phyloP scores from a whole-genome alignment of 768 basidiomycete species.

The Calvatia gigantea region DNA sequence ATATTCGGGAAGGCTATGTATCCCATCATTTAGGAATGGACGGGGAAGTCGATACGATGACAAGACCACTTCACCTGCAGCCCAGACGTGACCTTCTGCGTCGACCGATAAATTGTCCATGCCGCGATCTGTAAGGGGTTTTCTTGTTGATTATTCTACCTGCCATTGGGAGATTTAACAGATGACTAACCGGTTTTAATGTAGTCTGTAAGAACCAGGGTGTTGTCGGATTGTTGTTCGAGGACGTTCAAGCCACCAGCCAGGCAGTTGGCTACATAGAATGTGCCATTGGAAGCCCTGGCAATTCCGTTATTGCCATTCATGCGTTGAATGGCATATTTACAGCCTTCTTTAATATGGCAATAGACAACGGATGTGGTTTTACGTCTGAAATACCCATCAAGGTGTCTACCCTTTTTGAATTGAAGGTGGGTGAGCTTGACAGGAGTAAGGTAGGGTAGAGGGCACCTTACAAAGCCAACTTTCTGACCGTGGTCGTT shows the following conservation, averaged over 20 bases:
- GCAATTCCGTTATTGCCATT: slow-evolving; percentile 61
- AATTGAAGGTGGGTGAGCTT: neutral
- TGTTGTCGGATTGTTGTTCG: slow-evolving; percentile 56
- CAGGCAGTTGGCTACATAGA: slow-evolving; percentile 54
- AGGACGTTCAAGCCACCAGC: slow-evolving; percentile 47
- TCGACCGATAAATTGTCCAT: slow-evolving; percentile 66
- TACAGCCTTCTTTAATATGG: slow-evolving; percentile 57
- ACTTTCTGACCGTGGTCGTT: slow-evolving; percentile 61
- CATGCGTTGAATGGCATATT: slow-evolving; percentile 49
- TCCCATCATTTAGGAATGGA: neutral
- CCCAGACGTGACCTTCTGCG: slow-evolving; percentile 57
- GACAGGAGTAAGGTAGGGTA: neutral
- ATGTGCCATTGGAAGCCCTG: slow-evolving; percentile 51
- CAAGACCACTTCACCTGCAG: slow-evolving; percentile 40
- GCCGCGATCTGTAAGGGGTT: slow-evolving; percentile 33
- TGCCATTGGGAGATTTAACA: neutral
- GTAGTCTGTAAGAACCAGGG: slow-evolving; percentile 48
- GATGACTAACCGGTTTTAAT: slow-evolving; percentile 47
- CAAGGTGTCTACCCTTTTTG: slow-evolving; percentile 23
- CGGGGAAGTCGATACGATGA: neutral
- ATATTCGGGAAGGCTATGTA: slow-evolving; percentile 40
- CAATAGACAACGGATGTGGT: slow-evolving; percentile 62
- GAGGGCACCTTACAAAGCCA: slow-evolving; percentile 40
- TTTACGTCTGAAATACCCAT: slow-evolving; percentile 28
- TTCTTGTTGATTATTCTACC: neutral